phyloP scores from a whole-genome alignment of 805 yeast species.

The Lachancea waltii region DNA sequence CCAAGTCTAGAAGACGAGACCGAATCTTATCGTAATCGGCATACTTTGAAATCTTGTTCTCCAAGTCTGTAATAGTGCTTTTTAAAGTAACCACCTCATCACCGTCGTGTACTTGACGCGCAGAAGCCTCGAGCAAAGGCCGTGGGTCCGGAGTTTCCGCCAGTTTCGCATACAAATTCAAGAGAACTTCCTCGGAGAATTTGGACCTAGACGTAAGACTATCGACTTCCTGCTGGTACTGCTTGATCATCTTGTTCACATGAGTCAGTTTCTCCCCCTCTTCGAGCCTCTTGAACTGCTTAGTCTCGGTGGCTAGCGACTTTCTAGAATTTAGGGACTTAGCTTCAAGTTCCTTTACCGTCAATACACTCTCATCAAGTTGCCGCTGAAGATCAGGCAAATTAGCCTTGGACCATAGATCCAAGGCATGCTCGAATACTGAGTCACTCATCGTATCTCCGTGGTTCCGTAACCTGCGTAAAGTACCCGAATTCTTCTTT shows the following conservation, averaged over 20 bases:
- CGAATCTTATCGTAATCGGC: constrained; percentile 79
- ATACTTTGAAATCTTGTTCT: constrained; percentile 52
- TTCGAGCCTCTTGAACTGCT: constrained; percentile 62
- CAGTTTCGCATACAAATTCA: constrained; percentile 64
- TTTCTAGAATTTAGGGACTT: constrained; percentile 64
- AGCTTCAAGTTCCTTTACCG: constrained; percentile 64
- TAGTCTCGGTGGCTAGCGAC: constrained; percentile 76
- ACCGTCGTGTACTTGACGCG: constrained; percentile 53
- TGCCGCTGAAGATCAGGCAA: constrained; percentile 62
- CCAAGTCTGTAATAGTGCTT: constrained; percentile 44
- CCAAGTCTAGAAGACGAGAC: constrained; percentile 51
- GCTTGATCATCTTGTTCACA: constrained; percentile 46
- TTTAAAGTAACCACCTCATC: constrained; percentile 47
- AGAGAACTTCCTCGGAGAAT: constrained; percentile 62
- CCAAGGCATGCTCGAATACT: constrained; percentile 43
- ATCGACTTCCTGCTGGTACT: constrained; percentile 87
- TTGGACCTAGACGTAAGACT: constrained; percentile 71
- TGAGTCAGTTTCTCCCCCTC: constrained; percentile 56
- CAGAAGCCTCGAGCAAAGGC: constrained; percentile 65
- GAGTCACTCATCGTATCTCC: constrained; percentile 5
- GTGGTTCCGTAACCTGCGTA: too few species aligned
- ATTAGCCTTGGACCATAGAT: constrained; percentile 70
- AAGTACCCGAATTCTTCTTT: too few species aligned
- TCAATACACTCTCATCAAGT: constrained; percentile 68
- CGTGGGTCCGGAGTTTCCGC: constrained; percentile 93